A percentile compares a stretch with the other conserved stretches of the same genome.
Evolutionary conservation across 176 grass and related monocot species (phyloP).

Genomic region (Tuctoria greenei): DNA sequence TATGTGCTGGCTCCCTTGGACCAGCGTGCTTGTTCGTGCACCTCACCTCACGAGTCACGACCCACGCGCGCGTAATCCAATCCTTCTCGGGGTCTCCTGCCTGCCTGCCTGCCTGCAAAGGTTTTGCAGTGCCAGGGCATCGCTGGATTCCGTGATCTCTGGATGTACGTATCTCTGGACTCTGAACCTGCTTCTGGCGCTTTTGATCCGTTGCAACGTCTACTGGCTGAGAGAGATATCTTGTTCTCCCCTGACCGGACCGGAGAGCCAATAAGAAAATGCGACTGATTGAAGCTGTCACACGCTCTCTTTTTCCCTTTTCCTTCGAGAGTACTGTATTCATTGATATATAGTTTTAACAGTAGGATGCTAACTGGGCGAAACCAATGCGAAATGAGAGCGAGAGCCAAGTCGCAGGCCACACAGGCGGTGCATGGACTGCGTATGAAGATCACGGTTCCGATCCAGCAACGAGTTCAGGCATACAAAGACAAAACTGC

Average conservation of each 20-base stretch:
- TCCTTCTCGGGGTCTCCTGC: neutral
- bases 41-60: neutral
- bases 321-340: neutral
- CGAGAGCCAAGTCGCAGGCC: too few species aligned
- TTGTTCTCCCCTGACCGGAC: neutral
- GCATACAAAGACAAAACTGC: neutral
- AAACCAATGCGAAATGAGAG: neutral
- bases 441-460: neutral
- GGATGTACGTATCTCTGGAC: slow-evolving; percentile 12
- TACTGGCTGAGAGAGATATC: slow-evolving; percentile 4
- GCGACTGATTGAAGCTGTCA: neutral
- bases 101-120: neutral
- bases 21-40: slow-evolving; percentile 17
- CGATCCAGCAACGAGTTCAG: neutral
- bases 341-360: neutral
- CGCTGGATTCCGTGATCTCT: neutral
- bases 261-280: neutral
- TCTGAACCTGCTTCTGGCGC: neutral
- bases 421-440: neutral
- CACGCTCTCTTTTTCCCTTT: neutral
- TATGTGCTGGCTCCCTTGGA: slow-evolving; percentile 15
- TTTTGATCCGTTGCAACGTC: neutral
- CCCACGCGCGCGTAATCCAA: neutral
- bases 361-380: neutral
- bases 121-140: slow-evolving; percentile 1